Conservation (phyloP, 495 filamentous ascomycete species). For the Lindgomyces ingoldianus region DNA sequence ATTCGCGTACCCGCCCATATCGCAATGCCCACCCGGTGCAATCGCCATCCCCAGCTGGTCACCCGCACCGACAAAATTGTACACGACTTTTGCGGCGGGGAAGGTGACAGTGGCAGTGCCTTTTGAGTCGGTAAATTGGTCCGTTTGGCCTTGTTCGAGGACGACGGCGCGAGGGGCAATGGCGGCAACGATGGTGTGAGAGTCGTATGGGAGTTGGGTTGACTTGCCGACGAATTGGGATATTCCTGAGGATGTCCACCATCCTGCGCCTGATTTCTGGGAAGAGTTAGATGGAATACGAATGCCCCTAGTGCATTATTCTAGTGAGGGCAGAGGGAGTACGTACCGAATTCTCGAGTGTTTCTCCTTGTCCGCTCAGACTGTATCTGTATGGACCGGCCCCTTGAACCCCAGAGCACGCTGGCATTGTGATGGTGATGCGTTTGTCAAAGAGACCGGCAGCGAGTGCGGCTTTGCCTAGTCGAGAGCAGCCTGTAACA, state of each 20-base stretch:
- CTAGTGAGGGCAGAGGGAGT: neutral
- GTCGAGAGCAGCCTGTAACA: slow-evolving; percentile 56
- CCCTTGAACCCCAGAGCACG: slow-evolving; percentile 57
- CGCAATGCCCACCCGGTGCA: slow-evolving; percentile 53
- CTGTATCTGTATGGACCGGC: slow-evolving; percentile 55
- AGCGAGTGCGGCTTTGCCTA: slow-evolving; percentile 56
- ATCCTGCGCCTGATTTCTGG: slow-evolving; percentile 53
- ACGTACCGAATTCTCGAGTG: slow-evolving; percentile 52
- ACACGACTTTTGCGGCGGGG: slow-evolving; percentile 55
- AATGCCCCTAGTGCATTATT: neutral
- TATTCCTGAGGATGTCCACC: slow-evolving; percentile 54
- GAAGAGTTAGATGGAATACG: neutral
- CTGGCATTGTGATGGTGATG: slow-evolving; percentile 58
- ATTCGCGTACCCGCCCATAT: slow-evolving; percentile 52
- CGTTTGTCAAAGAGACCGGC: slow-evolving; percentile 55
- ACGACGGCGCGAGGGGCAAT: slow-evolving; percentile 56
- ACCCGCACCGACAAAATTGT: slow-evolving; percentile 53
- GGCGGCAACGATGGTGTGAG: slow-evolving; percentile 56
- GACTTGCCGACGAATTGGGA: slow-evolving; percentile 54
- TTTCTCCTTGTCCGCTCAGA: slow-evolving; percentile 57
- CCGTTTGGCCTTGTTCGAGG: slow-evolving; percentile 53
- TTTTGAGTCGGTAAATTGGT: slow-evolving; percentile 55
- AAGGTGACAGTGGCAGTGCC: slow-evolving; percentile 54
- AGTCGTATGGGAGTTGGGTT: slow-evolving; percentile 54
- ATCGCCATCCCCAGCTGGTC: slow-evolving; percentile 55